A percentile compares a stretch with the other conserved stretches of the same genome.
Conservation (phyloP, 2,329 filamentous ascomycete genomes). For the Aureobasidium lini region DNA sequence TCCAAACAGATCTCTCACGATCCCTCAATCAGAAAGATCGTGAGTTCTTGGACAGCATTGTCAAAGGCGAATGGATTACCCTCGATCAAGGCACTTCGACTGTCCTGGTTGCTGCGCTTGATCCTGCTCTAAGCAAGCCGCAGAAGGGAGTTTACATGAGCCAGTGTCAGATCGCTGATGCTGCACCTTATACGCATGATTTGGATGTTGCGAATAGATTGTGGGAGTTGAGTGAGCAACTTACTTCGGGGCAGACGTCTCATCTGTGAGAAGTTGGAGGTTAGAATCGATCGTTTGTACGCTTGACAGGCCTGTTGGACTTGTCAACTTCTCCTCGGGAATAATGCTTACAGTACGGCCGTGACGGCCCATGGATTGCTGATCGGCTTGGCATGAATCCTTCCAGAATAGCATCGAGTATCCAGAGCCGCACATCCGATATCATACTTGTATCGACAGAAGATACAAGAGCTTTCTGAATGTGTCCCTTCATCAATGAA, state of each 20-base stretch:
- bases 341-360: too few relatives aligned
- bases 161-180: slow-evolving; percentile 28
- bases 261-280: too few relatives aligned
- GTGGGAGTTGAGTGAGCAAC: slow-evolving; percentile 33
- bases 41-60: slow-evolving; percentile 20
- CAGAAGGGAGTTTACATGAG: slow-evolving; percentile 22
- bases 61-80: slow-evolving; percentile 28
- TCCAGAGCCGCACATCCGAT: too few relatives aligned
- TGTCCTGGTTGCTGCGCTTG: slow-evolving; percentile 37
- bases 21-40: slow-evolving; percentile 15
- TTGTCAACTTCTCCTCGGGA: too few relatives aligned
- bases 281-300: too few relatives aligned
- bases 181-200: slow-evolving; percentile 30
- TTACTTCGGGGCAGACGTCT: slow-evolving; percentile 15
- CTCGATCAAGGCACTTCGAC: slow-evolving; percentile 38
- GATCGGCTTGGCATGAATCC: too few relatives aligned
- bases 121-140: slow-evolving; percentile 30
- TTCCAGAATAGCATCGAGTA: too few relatives aligned
- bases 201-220: slow-evolving; percentile 31
- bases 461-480: too few relatives aligned
- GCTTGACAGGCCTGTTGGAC: too few relatives aligned
- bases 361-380: too few relatives aligned
- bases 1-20: slow-evolving; percentile 16
- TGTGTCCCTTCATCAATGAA: too few relatives aligned
- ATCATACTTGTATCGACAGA: too few relatives aligned